phyloP scores from a whole-genome alignment of 2,329 filamentous ascomycete species.

The Fusarium sp. region DNA sequence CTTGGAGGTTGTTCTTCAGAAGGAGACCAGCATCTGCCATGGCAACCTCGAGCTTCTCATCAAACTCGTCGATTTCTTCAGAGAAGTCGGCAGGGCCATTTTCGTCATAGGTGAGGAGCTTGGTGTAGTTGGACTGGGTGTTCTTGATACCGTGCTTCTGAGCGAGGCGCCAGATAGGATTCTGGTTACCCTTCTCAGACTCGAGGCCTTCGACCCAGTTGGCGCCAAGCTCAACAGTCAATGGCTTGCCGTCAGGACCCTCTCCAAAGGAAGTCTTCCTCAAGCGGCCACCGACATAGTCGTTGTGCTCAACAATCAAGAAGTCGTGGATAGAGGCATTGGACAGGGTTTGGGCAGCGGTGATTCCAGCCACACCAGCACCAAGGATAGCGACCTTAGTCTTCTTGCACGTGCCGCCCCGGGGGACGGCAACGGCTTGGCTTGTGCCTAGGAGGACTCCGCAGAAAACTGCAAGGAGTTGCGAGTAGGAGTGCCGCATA shows the following conservation, averaged over 20 bases:
- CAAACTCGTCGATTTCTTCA: slow-evolving; percentile 63
- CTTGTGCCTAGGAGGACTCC: slow-evolving; percentile 12
- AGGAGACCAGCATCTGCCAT: slow-evolving; percentile 67
- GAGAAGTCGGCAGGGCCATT: slow-evolving; percentile 65
- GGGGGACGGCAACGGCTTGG: slow-evolving; percentile 25
- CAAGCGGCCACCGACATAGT: slow-evolving; percentile 72
- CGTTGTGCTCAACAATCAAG: slow-evolving; percentile 73
- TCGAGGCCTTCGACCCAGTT: slow-evolving; percentile 66
- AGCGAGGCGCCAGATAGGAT: slow-evolving; percentile 73
- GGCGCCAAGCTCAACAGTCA: slow-evolving; percentile 73
- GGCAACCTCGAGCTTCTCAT: slow-evolving; percentile 58
- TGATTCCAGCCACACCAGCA: slow-evolving; percentile 72
- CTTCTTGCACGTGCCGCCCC: slow-evolving; percentile 41
- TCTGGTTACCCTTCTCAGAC: slow-evolving; percentile 55
- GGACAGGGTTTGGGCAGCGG: slow-evolving; percentile 71
- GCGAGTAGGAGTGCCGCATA: slow-evolving; percentile 13
- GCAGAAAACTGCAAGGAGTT: slow-evolving; percentile 12
- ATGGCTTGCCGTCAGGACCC: slow-evolving; percentile 61
- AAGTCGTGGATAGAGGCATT: slow-evolving; percentile 74
- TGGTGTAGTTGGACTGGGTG: slow-evolving; percentile 68
- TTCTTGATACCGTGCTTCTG: slow-evolving; percentile 70
- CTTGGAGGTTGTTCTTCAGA: slow-evolving; percentile 70
- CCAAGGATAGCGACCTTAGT: slow-evolving; percentile 56
- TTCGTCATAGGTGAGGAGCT: slow-evolving; percentile 71
- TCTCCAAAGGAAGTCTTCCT: slow-evolving; percentile 69